These are phyloP conservation scores for Chimonanthus praecox DNA, from an alignment of 164 flowering plant species.

Conservation along the genomic window DNA sequence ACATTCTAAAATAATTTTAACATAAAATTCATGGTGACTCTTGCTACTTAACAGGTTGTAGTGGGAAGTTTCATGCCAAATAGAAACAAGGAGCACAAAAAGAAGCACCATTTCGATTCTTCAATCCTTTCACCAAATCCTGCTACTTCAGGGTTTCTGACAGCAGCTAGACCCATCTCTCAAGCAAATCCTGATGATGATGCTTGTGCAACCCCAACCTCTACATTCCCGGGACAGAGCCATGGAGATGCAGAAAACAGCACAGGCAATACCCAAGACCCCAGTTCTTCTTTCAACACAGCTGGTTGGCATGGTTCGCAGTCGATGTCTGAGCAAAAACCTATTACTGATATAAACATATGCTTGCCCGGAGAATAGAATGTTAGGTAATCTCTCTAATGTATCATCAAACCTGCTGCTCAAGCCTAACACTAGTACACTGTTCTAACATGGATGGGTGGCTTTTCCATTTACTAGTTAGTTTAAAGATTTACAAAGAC, in stretches of 20 bases:
- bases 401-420: not conserved
- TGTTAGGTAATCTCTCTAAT: not conserved
- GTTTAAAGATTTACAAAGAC: not conserved
- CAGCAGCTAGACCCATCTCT: slow-evolving; percentile 47
- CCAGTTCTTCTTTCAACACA: slow-evolving; percentile 19
- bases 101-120: slow-evolving; percentile 31
- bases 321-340: slow-evolving; percentile 28
- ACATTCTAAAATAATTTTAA: too few relatives aligned
- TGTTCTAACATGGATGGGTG: not conserved
- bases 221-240: slow-evolving; percentile 30
- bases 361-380: slow-evolving; percentile 33
- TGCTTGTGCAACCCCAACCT: slow-evolving; percentile 19
- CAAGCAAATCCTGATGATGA: slow-evolving; percentile 38
- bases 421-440: not conserved
- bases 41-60: slow-evolving; percentile 41
- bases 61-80: slow-evolving; percentile 70
- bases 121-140: slow-evolving; percentile 17
- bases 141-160: slow-evolving; percentile 24
- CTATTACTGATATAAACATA: slow-evolving; percentile 61
- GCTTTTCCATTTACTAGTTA: not conserved
- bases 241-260: slow-evolving; percentile 36
- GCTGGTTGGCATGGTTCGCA: slow-evolving; percentile 37
- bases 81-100: slow-evolving; percentile 35
- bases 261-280: slow-evolving; percentile 16
- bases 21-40: not conserved